A percentile compares a stretch with the other conserved stretches of the same genome.
phyloP scores from a whole-genome alignment of 2,329 filamentous ascomycete genomes.

The Zymoseptoria ardabiliae region DNA sequence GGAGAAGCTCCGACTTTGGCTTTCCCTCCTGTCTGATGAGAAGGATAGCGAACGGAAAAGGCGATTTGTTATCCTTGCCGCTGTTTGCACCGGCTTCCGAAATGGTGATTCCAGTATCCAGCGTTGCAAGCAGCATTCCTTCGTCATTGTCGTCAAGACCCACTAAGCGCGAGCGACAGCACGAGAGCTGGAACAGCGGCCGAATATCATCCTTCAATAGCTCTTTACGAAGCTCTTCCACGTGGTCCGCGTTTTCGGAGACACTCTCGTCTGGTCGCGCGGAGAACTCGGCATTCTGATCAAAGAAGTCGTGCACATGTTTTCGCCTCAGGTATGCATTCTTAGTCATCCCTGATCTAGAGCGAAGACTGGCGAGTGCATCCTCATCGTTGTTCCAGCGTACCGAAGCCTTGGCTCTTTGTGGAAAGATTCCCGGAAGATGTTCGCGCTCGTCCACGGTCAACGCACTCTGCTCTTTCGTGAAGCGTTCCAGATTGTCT shows the following conservation, averaged over 20 bases:
- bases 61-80: constrained; percentile 7
- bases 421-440: constrained; percentile 20
- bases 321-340: constrained; percentile 36
- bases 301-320: constrained; percentile 34
- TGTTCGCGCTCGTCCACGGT: constrained; percentile 37
- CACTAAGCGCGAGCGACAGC: constrained; percentile 41
- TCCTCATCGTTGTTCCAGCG: constrained; percentile 27
- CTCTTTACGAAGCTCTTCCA: constrained; percentile 34
- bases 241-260: constrained; percentile 16
- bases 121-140: constrained; percentile 40
- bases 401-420: constrained; percentile 22
- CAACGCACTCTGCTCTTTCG: constrained; percentile 38
- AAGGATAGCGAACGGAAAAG: constrained; percentile 47
- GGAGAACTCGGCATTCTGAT: constrained; percentile 22
- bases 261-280: constrained; percentile 15
- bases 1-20: constrained; percentile 33
- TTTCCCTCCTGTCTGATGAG: constrained; percentile 44
- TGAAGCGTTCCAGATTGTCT: constrained; percentile 42
- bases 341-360: constrained; percentile 15
- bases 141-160: constrained; percentile 39
- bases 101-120: constrained; percentile 43
- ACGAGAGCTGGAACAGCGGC: constrained; percentile 41
- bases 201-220: constrained; percentile 39
- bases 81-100: constrained; percentile 22
- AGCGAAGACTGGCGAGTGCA: constrained; percentile 21